phyloP scores from a whole-genome alignment of 2,329 filamentous ascomycete genomes.

The Thermomyces lanuginosus region DNA sequence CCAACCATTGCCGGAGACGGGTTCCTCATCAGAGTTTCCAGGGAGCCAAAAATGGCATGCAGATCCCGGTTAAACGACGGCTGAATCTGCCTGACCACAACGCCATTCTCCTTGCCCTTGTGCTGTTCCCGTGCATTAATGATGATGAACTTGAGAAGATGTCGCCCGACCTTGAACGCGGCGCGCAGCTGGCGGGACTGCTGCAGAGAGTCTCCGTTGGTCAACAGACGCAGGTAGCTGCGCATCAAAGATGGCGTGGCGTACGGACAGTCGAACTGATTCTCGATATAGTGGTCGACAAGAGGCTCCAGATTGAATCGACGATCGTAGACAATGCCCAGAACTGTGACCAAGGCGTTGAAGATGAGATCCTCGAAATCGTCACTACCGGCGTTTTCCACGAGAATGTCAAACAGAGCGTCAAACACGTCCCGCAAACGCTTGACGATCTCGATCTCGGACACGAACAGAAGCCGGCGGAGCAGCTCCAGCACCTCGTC shows the following conservation, averaged over 20 bases:
- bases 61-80: conserved; percentile 70
- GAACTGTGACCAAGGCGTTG: conserved; percentile 69
- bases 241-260: conserved; percentile 75
- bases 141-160: conserved; percentile 91
- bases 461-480: conserved; percentile 76
- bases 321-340: conserved; percentile 87
- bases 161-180: conserved; percentile 85
- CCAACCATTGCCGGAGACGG: conserved; percentile 72
- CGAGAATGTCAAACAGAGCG: conserved; percentile 75
- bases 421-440: conserved; percentile 78
- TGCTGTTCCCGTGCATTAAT: conserved; percentile 76
- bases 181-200: conserved; percentile 71
- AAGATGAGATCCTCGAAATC: conserved; percentile 90
- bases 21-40: conserved; percentile 82
- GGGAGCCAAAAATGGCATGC: conserved; percentile 70
- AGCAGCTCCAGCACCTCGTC: conserved; percentile 59
- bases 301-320: conserved; percentile 81
- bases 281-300: conserved; percentile 81
- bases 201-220: conserved; percentile 58
- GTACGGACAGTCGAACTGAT: conserved; percentile 80
- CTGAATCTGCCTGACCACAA: conserved; percentile 58
- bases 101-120: conserved; percentile 70
- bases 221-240: conserved; percentile 69
- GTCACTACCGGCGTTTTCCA: conserved; percentile 78
- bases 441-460: conserved; percentile 96